phyloP scores from a whole-genome alignment of 2,329 filamentous ascomycete species.

The Colletotrichum sp. region DNA sequence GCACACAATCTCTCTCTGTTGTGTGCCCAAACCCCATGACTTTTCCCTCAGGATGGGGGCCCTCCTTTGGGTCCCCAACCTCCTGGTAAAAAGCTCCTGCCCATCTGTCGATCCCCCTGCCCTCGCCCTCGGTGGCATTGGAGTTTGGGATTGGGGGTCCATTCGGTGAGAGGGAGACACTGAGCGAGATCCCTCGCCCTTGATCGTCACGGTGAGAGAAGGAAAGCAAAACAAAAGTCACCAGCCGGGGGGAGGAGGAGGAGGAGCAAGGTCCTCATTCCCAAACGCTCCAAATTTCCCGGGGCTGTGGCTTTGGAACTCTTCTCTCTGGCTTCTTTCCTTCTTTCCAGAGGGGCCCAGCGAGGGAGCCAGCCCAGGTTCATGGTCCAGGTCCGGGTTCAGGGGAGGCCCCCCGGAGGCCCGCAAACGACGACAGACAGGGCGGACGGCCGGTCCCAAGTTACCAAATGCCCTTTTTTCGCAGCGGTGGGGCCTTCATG shows the following conservation, averaged over 20 bases:
- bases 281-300: conserved; percentile 19
- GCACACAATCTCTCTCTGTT: not conserved
- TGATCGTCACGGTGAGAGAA: not conserved
- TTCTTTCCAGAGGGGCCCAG: not conserved
- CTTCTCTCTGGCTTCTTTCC: not conserved
- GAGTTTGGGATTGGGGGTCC: not conserved
- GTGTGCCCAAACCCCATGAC: not conserved
- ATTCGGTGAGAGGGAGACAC: not conserved
- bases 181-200: not conserved
- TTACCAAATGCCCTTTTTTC: not conserved
- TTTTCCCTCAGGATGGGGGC: not conserved
- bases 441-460: not conserved
- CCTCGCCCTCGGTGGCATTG: not conserved
- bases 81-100: not conserved
- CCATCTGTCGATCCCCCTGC: not conserved
- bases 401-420: not conserved
- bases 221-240: not conserved
- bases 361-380: not conserved
- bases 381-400: not conserved
- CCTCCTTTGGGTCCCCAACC: conserved; percentile 1
- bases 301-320: conserved; percentile 16
- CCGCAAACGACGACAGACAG: not conserved
- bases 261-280: not conserved
- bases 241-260: not conserved
- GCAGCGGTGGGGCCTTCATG: not conserved